These are phyloP conservation scores for Alloascoidea africana DNA, from an alignment of 805 yeast species.

Conservation along the genomic window DNA sequence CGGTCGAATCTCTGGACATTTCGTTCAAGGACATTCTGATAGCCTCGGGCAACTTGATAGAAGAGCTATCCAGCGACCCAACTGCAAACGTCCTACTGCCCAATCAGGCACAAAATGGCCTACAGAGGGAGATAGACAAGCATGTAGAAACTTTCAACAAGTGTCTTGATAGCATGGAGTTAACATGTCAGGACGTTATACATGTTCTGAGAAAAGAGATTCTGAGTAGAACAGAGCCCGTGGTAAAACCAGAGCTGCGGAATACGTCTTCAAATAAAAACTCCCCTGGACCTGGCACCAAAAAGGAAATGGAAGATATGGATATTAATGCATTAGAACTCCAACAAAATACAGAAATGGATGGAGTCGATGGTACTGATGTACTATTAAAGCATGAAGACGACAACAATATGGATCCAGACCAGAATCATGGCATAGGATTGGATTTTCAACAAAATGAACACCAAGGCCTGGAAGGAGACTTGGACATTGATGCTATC, in stretches of 20 bases:
- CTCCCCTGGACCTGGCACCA: background rate
- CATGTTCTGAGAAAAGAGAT: background rate
- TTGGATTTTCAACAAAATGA: background rate
- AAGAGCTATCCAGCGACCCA: background rate
- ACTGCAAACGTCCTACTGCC: background rate
- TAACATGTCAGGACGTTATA: conserved; percentile 1
- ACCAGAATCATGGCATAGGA: background rate
- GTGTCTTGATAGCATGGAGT: conserved; percentile 1
- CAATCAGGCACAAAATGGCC: background rate
- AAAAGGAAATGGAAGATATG: background rate
- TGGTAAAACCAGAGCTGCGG: background rate
- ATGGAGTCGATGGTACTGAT: background rate
- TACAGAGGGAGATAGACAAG: conserved; percentile 1
- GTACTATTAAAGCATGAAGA: background rate
- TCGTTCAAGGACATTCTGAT: background rate
- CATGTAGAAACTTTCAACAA: background rate
- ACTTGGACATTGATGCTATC: background rate
- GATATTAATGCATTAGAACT: background rate
- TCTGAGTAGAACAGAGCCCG: background rate
- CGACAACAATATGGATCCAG: background rate
- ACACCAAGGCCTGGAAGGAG: background rate
- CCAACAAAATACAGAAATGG: background rate
- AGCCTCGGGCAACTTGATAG: background rate
- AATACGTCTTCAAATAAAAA: too few species aligned
- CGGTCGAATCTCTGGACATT: background rate